phyloP scores from a whole-genome alignment of 2,329 filamentous ascomycete genomes.

The Beauveria rudraprayagi region DNA sequence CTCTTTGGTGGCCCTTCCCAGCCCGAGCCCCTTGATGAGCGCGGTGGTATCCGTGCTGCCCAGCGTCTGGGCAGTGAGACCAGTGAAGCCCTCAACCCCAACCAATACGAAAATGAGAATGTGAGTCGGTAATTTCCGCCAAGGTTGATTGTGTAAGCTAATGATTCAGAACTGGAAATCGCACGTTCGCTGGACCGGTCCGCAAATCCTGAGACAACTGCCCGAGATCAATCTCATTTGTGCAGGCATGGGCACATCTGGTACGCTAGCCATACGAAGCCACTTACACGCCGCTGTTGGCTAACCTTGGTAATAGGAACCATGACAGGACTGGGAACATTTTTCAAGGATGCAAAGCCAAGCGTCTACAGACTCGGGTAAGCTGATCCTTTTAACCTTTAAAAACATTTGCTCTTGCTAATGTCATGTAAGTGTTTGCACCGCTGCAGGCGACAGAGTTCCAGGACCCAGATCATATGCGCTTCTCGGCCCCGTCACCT shows the following conservation, averaged over 20 bases:
- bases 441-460: slow-evolving; percentile 46
- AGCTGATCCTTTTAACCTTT: neutral
- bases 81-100: slow-evolving; percentile 40
- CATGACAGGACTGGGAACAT: slow-evolving; percentile 42
- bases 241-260: slow-evolving; percentile 49
- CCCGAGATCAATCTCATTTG: slow-evolving; percentile 49
- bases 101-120: slow-evolving; percentile 48
- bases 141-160: neutral
- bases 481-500: slow-evolving; percentile 41
- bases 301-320: slow-evolving; percentile 22
- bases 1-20: slow-evolving; percentile 53
- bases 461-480: slow-evolving; percentile 49
- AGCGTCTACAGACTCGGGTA: slow-evolving; percentile 32
- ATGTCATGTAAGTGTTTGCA: slow-evolving; percentile 40
- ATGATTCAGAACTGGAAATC: slow-evolving; percentile 40
- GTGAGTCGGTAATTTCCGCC: slow-evolving; percentile 11
- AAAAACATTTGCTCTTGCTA: rapidly evolving
- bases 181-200: slow-evolving; percentile 51
- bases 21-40: slow-evolving; percentile 43
- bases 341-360: slow-evolving; percentile 41
- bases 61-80: slow-evolving; percentile 33
- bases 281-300: neutral
- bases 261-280: slow-evolving; percentile 21
- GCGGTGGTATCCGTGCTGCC: slow-evolving; percentile 45
- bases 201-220: slow-evolving; percentile 47